A percentile compares a stretch with the other conserved stretches of the same genome.
These are phyloP conservation scores for Dipteronia dyeriana DNA, from an alignment of 345 rosid species.

Conservation along the genomic window DNA sequence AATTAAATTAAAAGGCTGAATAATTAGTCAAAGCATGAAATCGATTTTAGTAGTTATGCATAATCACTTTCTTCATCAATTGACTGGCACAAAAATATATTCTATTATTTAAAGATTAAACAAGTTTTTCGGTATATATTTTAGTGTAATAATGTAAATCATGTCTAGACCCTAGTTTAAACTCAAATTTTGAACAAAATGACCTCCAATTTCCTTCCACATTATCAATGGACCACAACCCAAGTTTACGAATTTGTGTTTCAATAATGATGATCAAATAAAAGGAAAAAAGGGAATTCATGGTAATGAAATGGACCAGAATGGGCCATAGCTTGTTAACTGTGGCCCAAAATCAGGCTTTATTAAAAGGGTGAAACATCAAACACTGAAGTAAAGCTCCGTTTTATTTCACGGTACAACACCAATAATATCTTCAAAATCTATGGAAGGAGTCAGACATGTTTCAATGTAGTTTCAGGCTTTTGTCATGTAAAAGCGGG, in stretches of 20 bases:
- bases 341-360: not conserved
- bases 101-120: no score
- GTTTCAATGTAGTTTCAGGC: constrained; percentile 24
- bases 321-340: not conserved
- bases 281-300: not conserved
- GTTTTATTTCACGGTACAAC: not conserved
- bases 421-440: not conserved
- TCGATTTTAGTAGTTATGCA: not conserved
- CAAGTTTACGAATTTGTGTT: not conserved
- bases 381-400: not conserved
- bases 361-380: not conserved
- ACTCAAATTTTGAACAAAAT: constrained; percentile 10
- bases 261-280: not conserved
- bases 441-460: constrained; percentile 23
- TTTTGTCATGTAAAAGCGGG: not conserved
- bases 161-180: not conserved
- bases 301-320: not conserved
- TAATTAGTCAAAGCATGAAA: no score
- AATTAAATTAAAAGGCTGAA: not conserved
- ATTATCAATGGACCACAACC: not conserved
- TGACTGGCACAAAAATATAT: not conserved
- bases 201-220: not conserved
- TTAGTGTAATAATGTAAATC: no score
- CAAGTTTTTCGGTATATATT: not conserved
- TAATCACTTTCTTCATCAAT: not conserved